A percentile compares a stretch with the other conserved stretches of the same genome.
phyloP scores from a whole-genome alignment of 116 monocot genomes.

The Trichopus zeylanicus region DNA sequence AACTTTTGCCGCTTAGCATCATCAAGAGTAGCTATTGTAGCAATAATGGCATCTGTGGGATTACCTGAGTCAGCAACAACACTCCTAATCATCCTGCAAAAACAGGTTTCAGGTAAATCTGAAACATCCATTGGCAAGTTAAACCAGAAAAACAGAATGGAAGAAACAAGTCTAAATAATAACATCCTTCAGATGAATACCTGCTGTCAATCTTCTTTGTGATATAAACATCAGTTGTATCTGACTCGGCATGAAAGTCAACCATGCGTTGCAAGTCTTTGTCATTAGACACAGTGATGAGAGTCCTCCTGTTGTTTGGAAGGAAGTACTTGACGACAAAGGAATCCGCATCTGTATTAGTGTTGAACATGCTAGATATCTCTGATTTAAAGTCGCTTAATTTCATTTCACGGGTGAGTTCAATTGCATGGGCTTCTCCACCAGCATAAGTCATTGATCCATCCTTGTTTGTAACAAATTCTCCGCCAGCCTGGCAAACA shows the following conservation, averaged over 20 bases:
- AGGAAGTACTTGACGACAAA: slow-evolving; percentile 38
- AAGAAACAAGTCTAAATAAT: background rate
- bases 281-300: slow-evolving; percentile 34
- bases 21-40: background rate
- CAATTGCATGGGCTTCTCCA: slow-evolving; percentile 32
- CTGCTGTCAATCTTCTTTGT: slow-evolving; percentile 27
- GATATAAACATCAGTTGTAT: slow-evolving; percentile 32
- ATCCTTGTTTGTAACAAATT: slow-evolving; percentile 15
- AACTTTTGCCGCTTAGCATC: background rate
- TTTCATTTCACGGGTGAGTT: slow-evolving; percentile 9
- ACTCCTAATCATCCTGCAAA: slow-evolving; percentile 8
- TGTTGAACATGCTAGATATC: slow-evolving; percentile 19
- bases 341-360: slow-evolving; percentile 6
- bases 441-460: slow-evolving; percentile 28
- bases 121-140: background rate
- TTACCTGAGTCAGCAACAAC: slow-evolving; percentile 22
- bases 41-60: slow-evolving; percentile 2
- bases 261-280: slow-evolving; percentile 40
- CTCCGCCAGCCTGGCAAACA: slow-evolving; percentile 40
- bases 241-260: slow-evolving; percentile 20
- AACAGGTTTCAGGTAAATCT: background rate
- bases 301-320: slow-evolving; percentile 26
- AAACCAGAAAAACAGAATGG: background rate
- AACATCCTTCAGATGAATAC: slow-evolving; percentile 1
- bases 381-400: slow-evolving; percentile 28